phyloP scores from a whole-genome alignment of 768 basidiomycete species.

The Dentipellis sp. region DNA sequence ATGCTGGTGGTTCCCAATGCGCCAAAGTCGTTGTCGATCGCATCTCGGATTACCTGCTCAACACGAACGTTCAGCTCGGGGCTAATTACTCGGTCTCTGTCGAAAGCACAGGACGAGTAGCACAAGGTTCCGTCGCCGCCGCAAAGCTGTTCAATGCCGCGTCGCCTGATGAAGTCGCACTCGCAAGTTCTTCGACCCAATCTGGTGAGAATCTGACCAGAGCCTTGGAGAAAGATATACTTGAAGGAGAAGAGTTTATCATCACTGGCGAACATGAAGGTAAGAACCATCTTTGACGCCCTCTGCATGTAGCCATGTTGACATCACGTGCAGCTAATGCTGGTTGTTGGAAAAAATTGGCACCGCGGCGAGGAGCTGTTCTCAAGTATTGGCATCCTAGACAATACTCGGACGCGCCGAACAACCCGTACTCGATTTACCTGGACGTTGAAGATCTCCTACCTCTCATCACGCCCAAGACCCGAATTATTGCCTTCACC shows the following conservation, averaged over 20 bases:
- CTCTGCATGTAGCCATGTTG: background rate
- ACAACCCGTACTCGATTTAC: conserved; percentile 60
- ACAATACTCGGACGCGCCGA: conserved; percentile 16
- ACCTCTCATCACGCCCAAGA: conserved; percentile 52
- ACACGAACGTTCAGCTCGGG: conserved; percentile 68
- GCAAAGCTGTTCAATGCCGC: conserved; percentile 55
- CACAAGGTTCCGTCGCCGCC: conserved; percentile 40
- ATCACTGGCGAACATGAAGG: conserved; percentile 78
- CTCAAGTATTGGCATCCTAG: conserved; percentile 53
- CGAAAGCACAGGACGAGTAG: conserved; percentile 40
- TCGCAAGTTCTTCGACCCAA: conserved; percentile 59
- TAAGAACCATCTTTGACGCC: conserved; percentile 18
- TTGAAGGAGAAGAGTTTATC: conserved; percentile 63
- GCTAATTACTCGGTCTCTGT: conserved; percentile 58
- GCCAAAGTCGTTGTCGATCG: conserved; percentile 44
- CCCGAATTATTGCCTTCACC: conserved; percentile 65
- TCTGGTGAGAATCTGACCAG: conserved; percentile 62
- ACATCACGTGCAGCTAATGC: conserved; percentile 45
- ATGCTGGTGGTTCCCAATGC: conserved; percentile 68
- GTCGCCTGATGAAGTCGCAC: conserved; percentile 54
- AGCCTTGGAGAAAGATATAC: conserved; percentile 45
- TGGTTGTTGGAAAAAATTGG: conserved; percentile 71
- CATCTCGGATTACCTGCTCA: conserved; percentile 57
- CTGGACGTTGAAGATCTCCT: conserved; percentile 47
- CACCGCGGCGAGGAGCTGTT: conserved; percentile 40